Conservation (phyloP, 768 basidiomycete genomes). For the Russula abietina region DNA sequence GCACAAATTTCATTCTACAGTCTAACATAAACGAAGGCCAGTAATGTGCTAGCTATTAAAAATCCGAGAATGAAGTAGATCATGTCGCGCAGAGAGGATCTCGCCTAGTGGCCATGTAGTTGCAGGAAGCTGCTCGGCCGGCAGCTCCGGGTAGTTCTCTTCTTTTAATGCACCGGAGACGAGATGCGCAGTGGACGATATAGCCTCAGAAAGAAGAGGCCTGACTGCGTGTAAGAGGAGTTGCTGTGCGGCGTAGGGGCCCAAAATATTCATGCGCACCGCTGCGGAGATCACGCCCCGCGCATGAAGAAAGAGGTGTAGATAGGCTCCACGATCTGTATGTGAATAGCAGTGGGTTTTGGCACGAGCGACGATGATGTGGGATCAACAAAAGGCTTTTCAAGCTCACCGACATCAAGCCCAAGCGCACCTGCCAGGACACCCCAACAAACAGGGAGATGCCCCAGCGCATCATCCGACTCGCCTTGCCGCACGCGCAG, state of each 20-base stretch:
- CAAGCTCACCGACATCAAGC: conserved; percentile 54
- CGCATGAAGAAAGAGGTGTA: conserved; percentile 91
- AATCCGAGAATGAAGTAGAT: conserved; percentile 90
- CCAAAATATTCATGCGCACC: conserved; percentile 84
- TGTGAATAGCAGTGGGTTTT: neutral
- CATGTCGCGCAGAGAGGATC: conserved; percentile 83
- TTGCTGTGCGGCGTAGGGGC: conserved; percentile 90
- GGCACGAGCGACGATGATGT: no score
- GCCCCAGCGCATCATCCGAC: conserved; percentile 50
- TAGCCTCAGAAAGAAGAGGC: conserved; percentile 57
- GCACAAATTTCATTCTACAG: neutral
- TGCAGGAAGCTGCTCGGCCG: conserved; percentile 42
- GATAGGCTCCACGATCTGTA: conserved; percentile 73
- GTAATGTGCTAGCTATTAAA: conserved; percentile 67
- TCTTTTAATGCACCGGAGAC: conserved; percentile 23
- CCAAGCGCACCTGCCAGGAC: conserved; percentile 73
- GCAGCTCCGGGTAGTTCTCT: conserved; percentile 32
- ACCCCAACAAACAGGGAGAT: conserved; percentile 90
- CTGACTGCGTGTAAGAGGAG: conserved; percentile 67
- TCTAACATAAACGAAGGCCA: neutral
- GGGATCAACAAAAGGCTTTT: neutral
- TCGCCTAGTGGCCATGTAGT: conserved; percentile 97
- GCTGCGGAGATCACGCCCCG: conserved; percentile 86
- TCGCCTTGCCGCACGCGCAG: conserved; percentile 56
- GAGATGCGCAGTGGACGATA: conserved; percentile 22